Conservation (phyloP, 805 yeast species). For the Brettanomyces naardenensis region DNA sequence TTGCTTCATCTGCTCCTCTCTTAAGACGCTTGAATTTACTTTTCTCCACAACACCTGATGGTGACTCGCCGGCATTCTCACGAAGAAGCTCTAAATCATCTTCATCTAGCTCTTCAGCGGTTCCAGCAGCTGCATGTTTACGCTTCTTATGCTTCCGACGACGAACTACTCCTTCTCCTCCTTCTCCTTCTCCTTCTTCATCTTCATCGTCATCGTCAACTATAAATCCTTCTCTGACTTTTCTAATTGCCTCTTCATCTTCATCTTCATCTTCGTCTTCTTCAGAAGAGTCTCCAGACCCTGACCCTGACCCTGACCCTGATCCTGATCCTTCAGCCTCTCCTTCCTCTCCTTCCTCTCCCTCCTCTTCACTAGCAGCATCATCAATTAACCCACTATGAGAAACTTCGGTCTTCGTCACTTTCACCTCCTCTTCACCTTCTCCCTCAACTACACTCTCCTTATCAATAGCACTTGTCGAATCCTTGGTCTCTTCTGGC, state of each 20-base stretch:
- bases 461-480: neutral
- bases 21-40: slow-evolving; percentile 75
- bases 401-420: neutral
- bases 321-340: slow-evolving; percentile 38
- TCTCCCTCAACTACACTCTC: neutral
- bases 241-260: slow-evolving; percentile 81
- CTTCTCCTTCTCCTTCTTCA: slow-evolving; percentile 23
- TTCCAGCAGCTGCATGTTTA: too few relatives aligned
- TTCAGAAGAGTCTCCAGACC: slow-evolving; percentile 64
- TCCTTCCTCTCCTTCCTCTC: slow-evolving; percentile 27
- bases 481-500: neutral
- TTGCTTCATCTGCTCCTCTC: slow-evolving; percentile 48
- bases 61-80: slow-evolving; percentile 81
- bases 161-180: slow-evolving; percentile 29
- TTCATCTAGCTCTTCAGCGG: slow-evolving; percentile 67
- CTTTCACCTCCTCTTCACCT: neutral
- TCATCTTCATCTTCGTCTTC: slow-evolving; percentile 85
- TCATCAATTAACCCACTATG: slow-evolving; percentile 14
- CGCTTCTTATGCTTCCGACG: slow-evolving; percentile 30
- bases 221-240: slow-evolving; percentile 84
- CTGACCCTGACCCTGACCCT: slow-evolving; percentile 16
- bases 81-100: slow-evolving; percentile 88
- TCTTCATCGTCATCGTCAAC: slow-evolving; percentile 86
- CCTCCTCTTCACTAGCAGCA: slow-evolving; percentile 24
- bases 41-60: slow-evolving; percentile 29